These are phyloP conservation scores for Bipolaris victoriae DNA, from an alignment of 2,329 filamentous ascomycete species.

Conservation along the genomic window DNA sequence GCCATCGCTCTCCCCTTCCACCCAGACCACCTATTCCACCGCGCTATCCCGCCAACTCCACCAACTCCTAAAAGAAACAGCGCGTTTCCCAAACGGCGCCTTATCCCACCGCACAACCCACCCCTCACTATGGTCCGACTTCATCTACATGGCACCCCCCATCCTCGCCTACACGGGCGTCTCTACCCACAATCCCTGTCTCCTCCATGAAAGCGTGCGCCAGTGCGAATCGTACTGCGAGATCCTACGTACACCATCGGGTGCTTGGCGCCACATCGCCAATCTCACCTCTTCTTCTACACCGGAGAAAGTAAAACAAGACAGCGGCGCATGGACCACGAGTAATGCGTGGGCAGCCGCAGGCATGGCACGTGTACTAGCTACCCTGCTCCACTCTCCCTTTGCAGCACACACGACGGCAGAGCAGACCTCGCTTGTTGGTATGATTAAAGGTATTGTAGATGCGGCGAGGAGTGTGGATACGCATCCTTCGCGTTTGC, in stretches of 20 bases:
- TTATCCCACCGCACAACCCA: constrained; percentile 55
- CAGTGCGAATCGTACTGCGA: constrained; percentile 54
- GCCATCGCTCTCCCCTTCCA: constrained; percentile 40
- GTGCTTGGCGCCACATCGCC: constrained; percentile 57
- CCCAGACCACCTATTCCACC: constrained; percentile 15
- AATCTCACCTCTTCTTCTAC: constrained; percentile 30
- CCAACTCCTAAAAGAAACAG: constrained; percentile 49
- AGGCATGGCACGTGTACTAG: constrained; percentile 56
- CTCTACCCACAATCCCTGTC: constrained; percentile 41
- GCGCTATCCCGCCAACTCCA: constrained; percentile 50
- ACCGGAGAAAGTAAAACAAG: constrained; percentile 19
- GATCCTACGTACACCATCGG: constrained; percentile 41
- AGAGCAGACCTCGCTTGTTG: constrained; percentile 36
- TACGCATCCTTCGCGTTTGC: constrained; percentile 46
- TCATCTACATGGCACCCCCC: constrained; percentile 59
- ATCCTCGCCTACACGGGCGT: constrained; percentile 57
- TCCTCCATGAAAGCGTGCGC: constrained; percentile 47
- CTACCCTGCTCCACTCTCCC: constrained; percentile 49
- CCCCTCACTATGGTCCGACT: constrained; percentile 58
- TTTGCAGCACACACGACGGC: constrained; percentile 13
- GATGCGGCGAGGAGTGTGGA: constrained; percentile 45
- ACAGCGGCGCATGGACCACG: constrained; percentile 55
- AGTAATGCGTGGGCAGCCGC: constrained; percentile 58
- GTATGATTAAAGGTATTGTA: constrained; percentile 48
- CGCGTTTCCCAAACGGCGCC: constrained; percentile 54